phyloP scores from a whole-genome alignment of 306 rosid genomes.

The Glycine latifolia region DNA sequence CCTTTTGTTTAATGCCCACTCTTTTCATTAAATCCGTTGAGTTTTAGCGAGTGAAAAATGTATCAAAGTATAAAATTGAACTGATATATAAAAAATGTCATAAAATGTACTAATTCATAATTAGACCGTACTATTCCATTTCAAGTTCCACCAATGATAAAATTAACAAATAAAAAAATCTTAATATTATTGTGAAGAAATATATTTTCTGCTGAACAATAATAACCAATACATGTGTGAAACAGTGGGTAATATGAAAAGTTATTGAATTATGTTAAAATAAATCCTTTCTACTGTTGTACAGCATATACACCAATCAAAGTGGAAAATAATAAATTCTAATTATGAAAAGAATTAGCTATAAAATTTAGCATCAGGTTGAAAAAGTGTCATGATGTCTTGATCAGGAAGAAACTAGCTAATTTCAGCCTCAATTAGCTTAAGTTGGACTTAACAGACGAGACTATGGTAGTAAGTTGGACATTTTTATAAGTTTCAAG shows the following conservation, averaged over 20 bases:
- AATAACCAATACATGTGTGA: slow-evolving; percentile 3
- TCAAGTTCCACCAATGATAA: slow-evolving; percentile 33
- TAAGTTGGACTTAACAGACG: slow-evolving; percentile 24
- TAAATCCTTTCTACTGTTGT: too few species aligned
- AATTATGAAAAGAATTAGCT: slow-evolving; percentile 26
- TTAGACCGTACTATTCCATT: background rate
- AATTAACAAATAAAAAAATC: slow-evolving; percentile 25
- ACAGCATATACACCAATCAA: slow-evolving; percentile 24
- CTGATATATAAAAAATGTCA: background rate
- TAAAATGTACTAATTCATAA: background rate
- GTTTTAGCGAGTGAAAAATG: slow-evolving; percentile 4
- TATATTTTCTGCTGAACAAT: slow-evolving; percentile 4
- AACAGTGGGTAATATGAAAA: slow-evolving; percentile 22
- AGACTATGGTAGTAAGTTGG: slow-evolving; percentile 25
- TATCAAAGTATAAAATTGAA: slow-evolving; percentile 30
- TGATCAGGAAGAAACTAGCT: slow-evolving; percentile 32
- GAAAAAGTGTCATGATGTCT: slow-evolving; percentile 32
- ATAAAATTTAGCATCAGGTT: background rate
- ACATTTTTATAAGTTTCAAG: slow-evolving; percentile 32
- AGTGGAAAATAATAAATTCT: slow-evolving; percentile 15
- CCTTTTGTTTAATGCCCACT: slow-evolving; percentile 7
- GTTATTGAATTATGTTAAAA: slow-evolving; percentile 13
- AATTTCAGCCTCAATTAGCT: slow-evolving; percentile 31
- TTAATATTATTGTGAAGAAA: slow-evolving; percentile 15
- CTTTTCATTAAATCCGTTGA: slow-evolving; percentile 2